These are phyloP conservation scores for Stemphylium lycopersici DNA, from an alignment of 2,329 filamentous ascomycete species.

Conservation along the genomic window DNA sequence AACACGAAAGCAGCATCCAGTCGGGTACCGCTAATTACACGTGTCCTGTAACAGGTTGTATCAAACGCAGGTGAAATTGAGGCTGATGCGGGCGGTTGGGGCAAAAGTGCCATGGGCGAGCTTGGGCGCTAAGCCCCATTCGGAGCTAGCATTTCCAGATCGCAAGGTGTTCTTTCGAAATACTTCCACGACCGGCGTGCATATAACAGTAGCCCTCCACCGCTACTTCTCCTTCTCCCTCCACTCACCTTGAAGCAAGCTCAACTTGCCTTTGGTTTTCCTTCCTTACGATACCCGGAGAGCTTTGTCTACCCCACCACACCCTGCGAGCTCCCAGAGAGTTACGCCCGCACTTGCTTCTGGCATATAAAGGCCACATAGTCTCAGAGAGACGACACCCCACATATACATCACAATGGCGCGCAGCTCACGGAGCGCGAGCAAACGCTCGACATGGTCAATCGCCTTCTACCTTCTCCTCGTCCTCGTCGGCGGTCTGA, in stretches of 20 bases:
- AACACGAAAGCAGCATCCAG: constrained; percentile 1
- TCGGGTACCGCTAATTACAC: constrained; percentile 31
- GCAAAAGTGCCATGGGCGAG: constrained; percentile 29
- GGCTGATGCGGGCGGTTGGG: constrained; percentile 34
- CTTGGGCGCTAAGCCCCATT: constrained; percentile 25
- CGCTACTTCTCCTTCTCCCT: constrained; percentile 26
- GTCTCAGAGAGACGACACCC: constrained; percentile 19
- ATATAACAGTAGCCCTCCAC: constrained; percentile 41
- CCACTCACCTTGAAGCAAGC: constrained; percentile 25
- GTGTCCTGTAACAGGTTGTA: constrained; percentile 40
- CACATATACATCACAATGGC: constrained; percentile 57
- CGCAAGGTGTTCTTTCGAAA: constrained; percentile 42
- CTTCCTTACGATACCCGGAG: constrained; percentile 41
- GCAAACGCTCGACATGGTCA: constrained; percentile 81
- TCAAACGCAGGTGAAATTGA: constrained; percentile 36
- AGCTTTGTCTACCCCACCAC: constrained; percentile 28
- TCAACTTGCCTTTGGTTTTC: constrained; percentile 24
- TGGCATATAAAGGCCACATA: constrained; percentile 23
- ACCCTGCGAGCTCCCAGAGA: constrained; percentile 34
- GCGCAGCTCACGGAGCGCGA: constrained; percentile 67
- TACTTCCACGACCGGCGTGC: constrained; percentile 28
- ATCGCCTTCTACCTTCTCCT: constrained; percentile 90
- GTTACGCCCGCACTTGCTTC: constrained; percentile 27
- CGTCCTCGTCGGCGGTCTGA: constrained; percentile 82
- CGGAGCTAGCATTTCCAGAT: constrained; percentile 28